A percentile compares a stretch with the other conserved stretches of the same genome.
phyloP scores from a whole-genome alignment of 345 rosid species.

The Eucalyptus pauciflora region DNA sequence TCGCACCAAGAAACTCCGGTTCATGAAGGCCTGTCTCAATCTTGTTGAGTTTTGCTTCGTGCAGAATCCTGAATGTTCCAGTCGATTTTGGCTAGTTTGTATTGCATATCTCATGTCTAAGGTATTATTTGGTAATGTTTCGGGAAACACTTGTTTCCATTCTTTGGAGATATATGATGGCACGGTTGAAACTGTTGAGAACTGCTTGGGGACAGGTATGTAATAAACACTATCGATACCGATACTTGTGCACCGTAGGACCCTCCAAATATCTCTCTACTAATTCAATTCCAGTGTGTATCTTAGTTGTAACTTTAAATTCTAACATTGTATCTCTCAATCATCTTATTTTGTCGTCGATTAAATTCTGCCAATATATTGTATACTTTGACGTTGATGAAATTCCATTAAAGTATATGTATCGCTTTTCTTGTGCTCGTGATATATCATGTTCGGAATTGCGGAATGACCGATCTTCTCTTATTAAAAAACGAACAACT shows the following conservation, averaged over 20 bases:
- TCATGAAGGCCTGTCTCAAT: too few relatives aligned
- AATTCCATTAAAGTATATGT: fast-evolving
- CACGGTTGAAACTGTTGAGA: too few relatives aligned
- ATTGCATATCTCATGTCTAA: not conserved
- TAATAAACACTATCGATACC: too few relatives aligned
- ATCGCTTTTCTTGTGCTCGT: fast-evolving
- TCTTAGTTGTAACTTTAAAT: too few relatives aligned
- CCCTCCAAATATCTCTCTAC: fast-evolving
- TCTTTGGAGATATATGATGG: too few relatives aligned
- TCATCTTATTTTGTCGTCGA: too few relatives aligned
- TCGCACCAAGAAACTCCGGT: not conserved
- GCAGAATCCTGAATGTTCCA: not conserved
- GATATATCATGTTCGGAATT: fast-evolving
- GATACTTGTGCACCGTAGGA: fast-evolving
- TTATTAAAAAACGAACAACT: fast-evolving
- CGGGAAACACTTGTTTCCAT: too few relatives aligned
- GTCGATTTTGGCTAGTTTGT: not conserved
- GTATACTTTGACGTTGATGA: not conserved
- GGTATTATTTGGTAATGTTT: too few relatives aligned
- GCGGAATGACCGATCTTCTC: fast-evolving
- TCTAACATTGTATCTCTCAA: not conserved
- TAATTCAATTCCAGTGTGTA: not conserved
- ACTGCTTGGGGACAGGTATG: too few relatives aligned
- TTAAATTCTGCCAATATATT: too few relatives aligned
- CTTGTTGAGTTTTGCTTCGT: not conserved